phyloP scores from a whole-genome alignment of 768 basidiomycete genomes.

The Lactifluus volemus region DNA sequence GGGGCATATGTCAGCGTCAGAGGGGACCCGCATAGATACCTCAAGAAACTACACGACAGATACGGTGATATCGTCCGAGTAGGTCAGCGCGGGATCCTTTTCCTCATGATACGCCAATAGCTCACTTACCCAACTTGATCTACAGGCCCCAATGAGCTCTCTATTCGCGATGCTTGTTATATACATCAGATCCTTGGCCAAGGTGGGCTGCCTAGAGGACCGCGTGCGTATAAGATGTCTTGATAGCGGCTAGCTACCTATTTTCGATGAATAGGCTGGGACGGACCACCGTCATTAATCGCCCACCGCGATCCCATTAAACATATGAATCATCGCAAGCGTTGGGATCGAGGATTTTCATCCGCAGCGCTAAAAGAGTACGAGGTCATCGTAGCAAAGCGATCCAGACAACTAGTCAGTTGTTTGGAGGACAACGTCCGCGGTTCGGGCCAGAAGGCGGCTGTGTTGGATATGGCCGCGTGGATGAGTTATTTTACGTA shows the following conservation, averaged over 20 bases:
- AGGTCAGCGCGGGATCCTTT: conserved; percentile 22
- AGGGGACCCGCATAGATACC: conserved; percentile 30
- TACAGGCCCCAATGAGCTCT: conserved; percentile 8
- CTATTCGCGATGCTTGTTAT: conserved; percentile 5
- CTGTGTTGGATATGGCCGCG: conserved; percentile 26
- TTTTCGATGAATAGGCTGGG: conserved; percentile 9
- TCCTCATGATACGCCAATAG: background rate
- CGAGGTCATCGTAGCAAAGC: conserved; percentile 29
- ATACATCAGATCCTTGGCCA: conserved; percentile 3
- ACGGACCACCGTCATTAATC: conserved; percentile 23
- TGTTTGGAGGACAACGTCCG: conserved; percentile 14
- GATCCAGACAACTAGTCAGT: conserved; percentile 27
- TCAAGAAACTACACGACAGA: conserved; percentile 25
- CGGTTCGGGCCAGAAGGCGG: conserved; percentile 4
- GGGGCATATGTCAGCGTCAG: conserved; percentile 28
- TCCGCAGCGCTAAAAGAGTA: conserved; percentile 37
- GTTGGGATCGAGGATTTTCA: conserved; percentile 38
- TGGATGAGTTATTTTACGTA: conserved; percentile 34
- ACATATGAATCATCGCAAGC: conserved; percentile 34
- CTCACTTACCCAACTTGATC: background rate
- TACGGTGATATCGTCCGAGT: conserved; percentile 33
- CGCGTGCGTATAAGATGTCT: background rate
- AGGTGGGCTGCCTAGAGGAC: conserved; percentile 17
- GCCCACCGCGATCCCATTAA: conserved; percentile 28
- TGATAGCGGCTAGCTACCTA: background rate